phyloP scores from a whole-genome alignment of 2,329 filamentous ascomycete genomes.

The Cadophora sp. region DNA sequence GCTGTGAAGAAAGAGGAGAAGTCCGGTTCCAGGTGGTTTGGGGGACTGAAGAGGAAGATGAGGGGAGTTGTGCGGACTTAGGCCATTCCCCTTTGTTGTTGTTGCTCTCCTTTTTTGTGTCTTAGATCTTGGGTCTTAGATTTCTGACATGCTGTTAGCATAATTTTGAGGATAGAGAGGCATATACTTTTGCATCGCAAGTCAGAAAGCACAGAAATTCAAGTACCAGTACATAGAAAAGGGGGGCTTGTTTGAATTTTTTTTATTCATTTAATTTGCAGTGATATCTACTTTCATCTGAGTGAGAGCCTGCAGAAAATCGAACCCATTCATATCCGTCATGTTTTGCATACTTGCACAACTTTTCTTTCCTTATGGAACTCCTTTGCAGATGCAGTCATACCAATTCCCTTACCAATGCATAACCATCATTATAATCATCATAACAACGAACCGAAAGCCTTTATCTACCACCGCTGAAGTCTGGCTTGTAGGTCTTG shows the following conservation, averaged over 20 bases:
- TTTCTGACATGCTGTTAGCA: not conserved
- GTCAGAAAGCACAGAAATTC: not conserved
- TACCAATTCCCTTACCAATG: conserved; percentile 6
- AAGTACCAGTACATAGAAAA: not conserved
- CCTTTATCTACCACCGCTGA: conserved; percentile 45
- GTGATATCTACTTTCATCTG: conserved; percentile 5
- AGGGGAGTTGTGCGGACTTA: not conserved
- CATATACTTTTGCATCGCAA: not conserved
- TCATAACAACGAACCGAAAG: not conserved
- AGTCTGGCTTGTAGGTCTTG: conserved; percentile 68
- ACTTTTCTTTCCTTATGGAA: conserved; percentile 9
- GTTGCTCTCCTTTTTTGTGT: not conserved
- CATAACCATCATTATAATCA: conserved; percentile 6
- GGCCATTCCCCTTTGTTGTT: not conserved
- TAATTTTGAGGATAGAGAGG: not conserved
- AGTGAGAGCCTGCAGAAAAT: conserved; percentile 1
- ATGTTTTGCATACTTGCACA: conserved; percentile 15
- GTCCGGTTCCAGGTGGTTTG: not conserved
- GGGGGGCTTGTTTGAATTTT: not conserved
- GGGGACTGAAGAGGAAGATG: not conserved
- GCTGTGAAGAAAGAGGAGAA: not conserved
- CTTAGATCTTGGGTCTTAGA: not conserved
- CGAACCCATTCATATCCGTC: conserved; percentile 8
- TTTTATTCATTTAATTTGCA: not conserved
- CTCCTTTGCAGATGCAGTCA: conserved; percentile 21